phyloP scores from a whole-genome alignment of 2,329 filamentous ascomycete genomes.

The Teratosphaeria zuluensis region DNA sequence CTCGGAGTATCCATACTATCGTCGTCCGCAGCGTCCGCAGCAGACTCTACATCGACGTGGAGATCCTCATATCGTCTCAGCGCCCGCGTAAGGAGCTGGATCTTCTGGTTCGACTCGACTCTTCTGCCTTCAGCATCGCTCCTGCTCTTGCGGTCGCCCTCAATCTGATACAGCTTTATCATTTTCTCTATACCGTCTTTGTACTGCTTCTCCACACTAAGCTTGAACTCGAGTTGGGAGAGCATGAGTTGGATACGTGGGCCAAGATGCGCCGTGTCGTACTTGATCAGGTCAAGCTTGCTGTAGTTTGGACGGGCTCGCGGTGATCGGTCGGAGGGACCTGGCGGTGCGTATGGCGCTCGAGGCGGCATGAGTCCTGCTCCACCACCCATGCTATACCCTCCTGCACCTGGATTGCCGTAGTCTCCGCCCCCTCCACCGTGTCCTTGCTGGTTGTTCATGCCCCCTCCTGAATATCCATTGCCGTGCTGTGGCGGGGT shows the following conservation, averaged over 20 bases:
- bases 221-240: conserved; percentile 95
- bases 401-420: conserved; percentile 43
- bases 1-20: conserved; percentile 95
- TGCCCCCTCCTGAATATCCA: conserved; percentile 42
- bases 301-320: conserved; percentile 83
- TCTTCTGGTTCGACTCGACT: conserved; percentile 96
- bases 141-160: conserved; percentile 91
- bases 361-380: conserved; percentile 70
- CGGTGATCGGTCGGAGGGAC: conserved; percentile 56
- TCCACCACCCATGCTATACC: conserved; percentile 53
- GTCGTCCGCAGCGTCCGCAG: conserved; percentile 52
- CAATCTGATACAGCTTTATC: conserved; percentile 94
- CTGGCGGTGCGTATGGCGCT: conserved; percentile 67
- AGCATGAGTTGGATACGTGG: conserved; percentile 98
- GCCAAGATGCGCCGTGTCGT: conserved; percentile 88
- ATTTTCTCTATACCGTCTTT: conserved; percentile 99
- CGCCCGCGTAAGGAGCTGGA: conserved; percentile 87
- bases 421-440: conserved; percentile 53
- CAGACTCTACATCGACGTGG: conserved; percentile 66
- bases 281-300: conserved; percentile 97
- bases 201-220: conserved; percentile 98
- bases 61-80: conserved; percentile 95
- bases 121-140: conserved; percentile 81
- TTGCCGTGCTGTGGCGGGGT: conserved; percentile 22
- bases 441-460: conserved; percentile 35